Percentiles rank a stretch among this genome's conserved stretches.
These are phyloP conservation scores for Diaporthe citrichinensis DNA, from an alignment of 2,329 filamentous ascomycete genomes.

Conservation along the genomic window DNA sequence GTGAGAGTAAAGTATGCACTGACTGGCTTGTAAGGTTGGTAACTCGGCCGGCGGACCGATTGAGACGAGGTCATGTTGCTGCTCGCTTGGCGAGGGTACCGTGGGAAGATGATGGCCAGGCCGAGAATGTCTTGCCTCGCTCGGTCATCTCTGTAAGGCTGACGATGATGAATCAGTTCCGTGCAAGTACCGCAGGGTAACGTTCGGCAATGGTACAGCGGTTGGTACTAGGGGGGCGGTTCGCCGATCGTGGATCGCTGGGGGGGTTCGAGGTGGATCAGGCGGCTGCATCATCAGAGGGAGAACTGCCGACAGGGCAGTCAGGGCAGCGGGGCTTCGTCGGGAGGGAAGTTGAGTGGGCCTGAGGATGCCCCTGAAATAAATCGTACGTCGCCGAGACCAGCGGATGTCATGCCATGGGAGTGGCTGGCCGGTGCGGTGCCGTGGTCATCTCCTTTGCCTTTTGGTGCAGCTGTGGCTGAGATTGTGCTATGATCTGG, in stretches of 20 bases:
- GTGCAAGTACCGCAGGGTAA: slow-evolving; percentile 35
- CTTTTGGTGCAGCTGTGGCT: slow-evolving; percentile 22
- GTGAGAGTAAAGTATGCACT: slow-evolving; percentile 14
- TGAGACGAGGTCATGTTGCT: slow-evolving; percentile 19
- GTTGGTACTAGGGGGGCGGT: slow-evolving; percentile 29
- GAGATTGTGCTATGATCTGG: background rate
- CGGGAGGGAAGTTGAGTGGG: slow-evolving; percentile 34
- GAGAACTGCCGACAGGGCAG: slow-evolving; percentile 37
- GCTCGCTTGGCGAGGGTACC: slow-evolving; percentile 28
- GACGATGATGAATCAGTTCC: slow-evolving; percentile 35
- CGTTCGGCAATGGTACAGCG: slow-evolving; percentile 39
- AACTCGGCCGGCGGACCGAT: slow-evolving; percentile 6
- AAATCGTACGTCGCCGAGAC: slow-evolving; percentile 30
- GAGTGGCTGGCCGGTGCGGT: slow-evolving; percentile 11
- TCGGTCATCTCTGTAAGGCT: slow-evolving; percentile 40
- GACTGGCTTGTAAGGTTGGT: slow-evolving; percentile 8
- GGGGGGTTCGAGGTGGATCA: slow-evolving; percentile 32
- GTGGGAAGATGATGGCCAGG: slow-evolving; percentile 26
- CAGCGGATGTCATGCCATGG: slow-evolving; percentile 30
- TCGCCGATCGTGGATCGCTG: slow-evolving; percentile 34
- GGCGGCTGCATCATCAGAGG: slow-evolving; percentile 36
- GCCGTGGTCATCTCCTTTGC: slow-evolving; percentile 10
- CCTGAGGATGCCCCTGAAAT: slow-evolving; percentile 37
- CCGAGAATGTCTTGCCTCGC: slow-evolving; percentile 28
- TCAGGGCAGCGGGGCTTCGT: slow-evolving; percentile 26